phyloP scores from a whole-genome alignment of 2,329 filamentous ascomycete genomes.

The Xenosphaeropsis pyriputrescens region DNA sequence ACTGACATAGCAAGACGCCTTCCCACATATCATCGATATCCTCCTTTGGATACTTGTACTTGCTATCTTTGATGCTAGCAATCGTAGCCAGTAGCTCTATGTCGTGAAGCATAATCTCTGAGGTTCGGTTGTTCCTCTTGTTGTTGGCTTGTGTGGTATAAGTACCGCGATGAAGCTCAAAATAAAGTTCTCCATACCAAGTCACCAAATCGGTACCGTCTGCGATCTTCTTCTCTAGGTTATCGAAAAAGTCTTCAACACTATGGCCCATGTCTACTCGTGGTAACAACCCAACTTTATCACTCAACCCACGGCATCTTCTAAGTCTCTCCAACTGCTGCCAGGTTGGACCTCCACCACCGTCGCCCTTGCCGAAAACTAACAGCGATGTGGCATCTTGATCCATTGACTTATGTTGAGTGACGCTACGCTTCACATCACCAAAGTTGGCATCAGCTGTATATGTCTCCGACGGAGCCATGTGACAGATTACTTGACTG shows the following conservation, averaged over 20 bases:
- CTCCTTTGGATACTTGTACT: slow-evolving; percentile 83
- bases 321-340: slow-evolving; percentile 90
- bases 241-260: slow-evolving; percentile 89
- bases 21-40: slow-evolving; percentile 98
- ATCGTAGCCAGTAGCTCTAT: slow-evolving; percentile 80
- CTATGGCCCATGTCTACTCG: slow-evolving; percentile 79
- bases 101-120: slow-evolving; percentile 74
- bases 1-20: slow-evolving; percentile 78
- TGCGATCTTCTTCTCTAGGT: slow-evolving; percentile 60
- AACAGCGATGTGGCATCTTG: slow-evolving; percentile 82
- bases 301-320: slow-evolving; percentile 79
- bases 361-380: slow-evolving; percentile 93
- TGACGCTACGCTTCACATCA: slow-evolving; percentile 78
- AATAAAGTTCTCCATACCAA: slow-evolving; percentile 97
- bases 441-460: slow-evolving; percentile 91
- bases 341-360: slow-evolving; percentile 88
- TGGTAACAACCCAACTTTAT: slow-evolving; percentile 70
- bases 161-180: slow-evolving; percentile 91
- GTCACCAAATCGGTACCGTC: slow-evolving; percentile 59
- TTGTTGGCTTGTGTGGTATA: slow-evolving; percentile 98
- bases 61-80: slow-evolving; percentile 56
- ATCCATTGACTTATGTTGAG: slow-evolving; percentile 90
- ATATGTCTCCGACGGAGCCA: slow-evolving; percentile 92
- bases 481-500: slow-evolving; percentile 93
- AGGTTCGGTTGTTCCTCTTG: slow-evolving; percentile 82